These are phyloP conservation scores for Hordeum pubiflorum DNA, from an alignment of 202 grass and related monocot species.

Conservation along the genomic window DNA sequence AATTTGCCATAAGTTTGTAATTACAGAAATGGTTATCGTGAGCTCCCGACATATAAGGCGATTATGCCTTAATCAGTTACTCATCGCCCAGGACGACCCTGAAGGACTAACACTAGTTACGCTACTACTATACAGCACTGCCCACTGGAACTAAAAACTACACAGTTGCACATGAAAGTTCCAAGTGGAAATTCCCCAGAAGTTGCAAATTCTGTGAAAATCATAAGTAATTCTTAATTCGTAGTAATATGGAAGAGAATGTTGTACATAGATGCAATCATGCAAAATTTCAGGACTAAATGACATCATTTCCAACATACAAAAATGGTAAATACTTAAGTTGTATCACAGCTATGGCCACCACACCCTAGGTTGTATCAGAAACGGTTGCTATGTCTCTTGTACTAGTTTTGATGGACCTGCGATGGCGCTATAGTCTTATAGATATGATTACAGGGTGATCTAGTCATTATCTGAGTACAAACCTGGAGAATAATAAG, in stretches of 20 bases:
- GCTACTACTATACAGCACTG: not conserved
- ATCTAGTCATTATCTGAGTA: not conserved
- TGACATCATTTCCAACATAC: not conserved
- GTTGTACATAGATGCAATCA: not conserved
- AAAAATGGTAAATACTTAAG: not conserved
- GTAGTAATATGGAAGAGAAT: conserved; percentile 1
- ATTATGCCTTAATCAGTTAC: not conserved
- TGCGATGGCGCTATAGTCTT: not conserved
- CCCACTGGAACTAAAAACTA: not conserved
- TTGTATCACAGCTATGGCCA: not conserved
- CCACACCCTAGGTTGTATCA: not conserved
- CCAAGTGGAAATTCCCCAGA: not conserved
- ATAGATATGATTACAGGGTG: not conserved
- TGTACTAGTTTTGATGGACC: not conserved
- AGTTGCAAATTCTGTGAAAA: not conserved
- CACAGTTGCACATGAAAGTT: not conserved
- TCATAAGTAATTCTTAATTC: not conserved
- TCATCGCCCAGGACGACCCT: not conserved
- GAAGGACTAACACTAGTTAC: not conserved
- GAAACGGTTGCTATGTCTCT: not conserved
- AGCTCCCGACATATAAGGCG: not conserved
- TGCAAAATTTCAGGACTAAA: not conserved
- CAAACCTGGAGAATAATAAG: too few relatives aligned
- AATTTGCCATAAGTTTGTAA: conserved; percentile 12
- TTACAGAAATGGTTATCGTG: conserved; percentile 2